Conservation (phyloP, 441 rosid species). For the Syzygium malaccense region DNA sequence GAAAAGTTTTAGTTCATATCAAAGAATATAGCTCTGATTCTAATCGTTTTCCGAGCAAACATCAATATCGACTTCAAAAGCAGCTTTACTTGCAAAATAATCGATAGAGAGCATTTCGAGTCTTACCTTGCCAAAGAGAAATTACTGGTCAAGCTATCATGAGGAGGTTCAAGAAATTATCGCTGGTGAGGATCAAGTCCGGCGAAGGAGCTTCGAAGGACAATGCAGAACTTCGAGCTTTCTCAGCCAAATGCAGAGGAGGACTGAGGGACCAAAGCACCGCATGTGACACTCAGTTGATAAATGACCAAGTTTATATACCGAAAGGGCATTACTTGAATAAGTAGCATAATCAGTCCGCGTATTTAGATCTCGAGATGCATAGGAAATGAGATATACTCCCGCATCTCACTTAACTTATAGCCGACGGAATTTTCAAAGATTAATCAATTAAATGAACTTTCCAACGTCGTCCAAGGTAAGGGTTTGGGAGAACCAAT, state of each 20-base stretch:
- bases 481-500: background rate
- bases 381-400: background rate
- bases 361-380: too few species aligned
- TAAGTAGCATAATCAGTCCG: background rate
- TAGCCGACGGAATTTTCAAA: background rate
- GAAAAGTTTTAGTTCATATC: background rate
- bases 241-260: too few species aligned
- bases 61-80: background rate
- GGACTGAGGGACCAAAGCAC: background rate
- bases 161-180: too few species aligned
- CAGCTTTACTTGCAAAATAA: background rate
- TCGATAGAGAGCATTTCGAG: background rate
- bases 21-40: background rate
- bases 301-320: too few species aligned
- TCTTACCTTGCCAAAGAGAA: background rate
- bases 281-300: background rate
- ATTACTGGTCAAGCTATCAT: background rate
- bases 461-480: background rate
- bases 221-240: too few species aligned
- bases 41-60: background rate
- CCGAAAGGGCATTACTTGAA: background rate
- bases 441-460: background rate
- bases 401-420: background rate
- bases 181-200: too few species aligned
- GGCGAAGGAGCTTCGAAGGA: too few species aligned